Evolutionary conservation across 805 yeast genomes (phyloP).

Genomic region (Candida andamanensis): DNA sequence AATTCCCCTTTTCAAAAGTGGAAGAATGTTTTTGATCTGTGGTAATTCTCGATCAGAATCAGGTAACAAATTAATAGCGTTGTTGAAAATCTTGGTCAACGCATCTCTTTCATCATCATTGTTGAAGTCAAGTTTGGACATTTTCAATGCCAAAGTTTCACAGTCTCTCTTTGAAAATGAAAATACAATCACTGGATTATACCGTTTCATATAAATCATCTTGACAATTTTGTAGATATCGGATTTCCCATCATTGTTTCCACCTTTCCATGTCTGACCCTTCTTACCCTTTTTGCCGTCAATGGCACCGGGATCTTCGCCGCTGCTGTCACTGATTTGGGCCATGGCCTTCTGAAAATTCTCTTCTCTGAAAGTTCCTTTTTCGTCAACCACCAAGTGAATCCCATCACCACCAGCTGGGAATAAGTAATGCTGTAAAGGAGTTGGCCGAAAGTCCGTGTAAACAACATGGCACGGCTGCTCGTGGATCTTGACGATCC

Average conservation of each 20-base stretch:
- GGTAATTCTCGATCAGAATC: conserved; percentile 90
- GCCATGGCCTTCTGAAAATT: conserved; percentile 99
- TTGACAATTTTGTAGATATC: conserved; percentile 95
- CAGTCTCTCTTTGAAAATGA: conserved; percentile 98
- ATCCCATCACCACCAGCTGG: conserved; percentile 99
- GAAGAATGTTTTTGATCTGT: conserved; percentile 87
- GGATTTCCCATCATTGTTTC: conserved; percentile 66
- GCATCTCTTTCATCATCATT: conserved; percentile 91
- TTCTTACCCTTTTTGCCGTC: conserved; percentile 61
- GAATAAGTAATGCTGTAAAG: conserved; percentile 92
- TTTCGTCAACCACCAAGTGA: conserved; percentile 95
- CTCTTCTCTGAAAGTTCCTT: conserved; percentile 92
- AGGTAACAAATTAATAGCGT: conserved; percentile 83
- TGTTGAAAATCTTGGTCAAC: conserved; percentile 80
- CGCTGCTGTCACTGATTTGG: conserved; percentile 72
- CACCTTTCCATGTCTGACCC: conserved; percentile 85
- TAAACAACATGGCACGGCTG: conserved; percentile 99
- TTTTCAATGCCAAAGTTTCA: conserved; percentile 87
- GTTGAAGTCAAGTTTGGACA: conserved; percentile 94
- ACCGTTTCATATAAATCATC: conserved; percentile 95
- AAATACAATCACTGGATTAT: conserved; percentile 96
- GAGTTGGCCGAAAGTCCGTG: conserved; percentile 98
- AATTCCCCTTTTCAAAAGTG: conserved; percentile 87
- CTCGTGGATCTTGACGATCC: conserved; percentile 91
- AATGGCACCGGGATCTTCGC: conserved; percentile 72